phyloP scores from a whole-genome alignment of 192 early-diverging fungal genomes.

The Gonapodya sp. region DNA sequence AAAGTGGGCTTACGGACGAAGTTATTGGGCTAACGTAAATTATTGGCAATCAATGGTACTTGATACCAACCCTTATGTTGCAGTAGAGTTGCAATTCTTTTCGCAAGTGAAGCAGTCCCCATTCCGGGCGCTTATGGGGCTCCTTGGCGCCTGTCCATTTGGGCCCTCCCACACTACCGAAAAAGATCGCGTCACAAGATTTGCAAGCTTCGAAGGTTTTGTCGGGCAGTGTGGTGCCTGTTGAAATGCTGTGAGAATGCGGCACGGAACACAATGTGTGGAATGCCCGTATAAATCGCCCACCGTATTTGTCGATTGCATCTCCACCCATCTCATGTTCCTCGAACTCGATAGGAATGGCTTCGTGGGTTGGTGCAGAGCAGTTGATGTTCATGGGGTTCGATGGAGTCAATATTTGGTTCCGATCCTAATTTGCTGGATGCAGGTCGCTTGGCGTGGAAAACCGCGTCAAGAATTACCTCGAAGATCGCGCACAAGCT shows the following conservation, averaged over 20 bases:
- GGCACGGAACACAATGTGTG: no score
- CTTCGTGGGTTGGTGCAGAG: background rate
- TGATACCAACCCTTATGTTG: constrained; percentile 91
- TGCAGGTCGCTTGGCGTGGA: no score
- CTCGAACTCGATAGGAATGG: background rate
- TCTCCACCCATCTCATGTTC: background rate
- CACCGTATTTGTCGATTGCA: background rate
- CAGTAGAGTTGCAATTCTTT: constrained; percentile 90
- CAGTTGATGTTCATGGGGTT: no score
- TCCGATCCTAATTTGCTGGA: no score
- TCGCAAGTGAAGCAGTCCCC: constrained; percentile 82
- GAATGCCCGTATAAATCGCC: no score
- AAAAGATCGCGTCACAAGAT: constrained; percentile 74
- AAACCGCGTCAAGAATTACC: no score
- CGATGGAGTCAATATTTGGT: no score
- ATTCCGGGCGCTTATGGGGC: constrained; percentile 73
- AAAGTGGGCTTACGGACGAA: no score
- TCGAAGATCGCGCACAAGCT: background rate
- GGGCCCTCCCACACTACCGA: constrained; percentile 95
- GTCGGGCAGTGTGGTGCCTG: constrained; percentile 73
- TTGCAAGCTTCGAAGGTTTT: constrained; percentile 71
- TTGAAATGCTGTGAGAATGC: no score
- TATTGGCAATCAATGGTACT: no score
- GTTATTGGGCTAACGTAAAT: no score
- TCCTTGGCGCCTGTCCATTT: constrained; percentile 73